These are phyloP conservation scores for Talaromyces sp. DNA, from an alignment of 2,329 filamentous ascomycete genomes.

Conservation along the genomic window DNA sequence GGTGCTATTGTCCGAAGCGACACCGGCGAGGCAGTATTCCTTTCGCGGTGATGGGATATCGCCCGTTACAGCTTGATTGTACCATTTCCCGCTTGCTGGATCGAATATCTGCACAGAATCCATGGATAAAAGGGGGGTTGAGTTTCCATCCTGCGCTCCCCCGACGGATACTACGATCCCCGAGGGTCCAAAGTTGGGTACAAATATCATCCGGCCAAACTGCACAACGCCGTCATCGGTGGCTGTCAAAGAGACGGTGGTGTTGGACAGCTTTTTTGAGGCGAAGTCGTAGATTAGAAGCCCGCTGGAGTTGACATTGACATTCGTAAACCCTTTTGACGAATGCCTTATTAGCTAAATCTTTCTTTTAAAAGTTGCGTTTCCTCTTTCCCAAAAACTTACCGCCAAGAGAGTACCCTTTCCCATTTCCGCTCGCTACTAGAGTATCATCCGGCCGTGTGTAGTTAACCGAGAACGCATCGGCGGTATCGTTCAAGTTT, in stretches of 20 bases:
- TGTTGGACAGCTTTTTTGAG: not conserved
- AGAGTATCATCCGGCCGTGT: not conserved
- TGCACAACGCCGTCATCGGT: not conserved
- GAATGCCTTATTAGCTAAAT: not conserved
- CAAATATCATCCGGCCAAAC: not conserved
- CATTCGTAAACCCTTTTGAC: not conserved
- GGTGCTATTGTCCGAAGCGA: not conserved
- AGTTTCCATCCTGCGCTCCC: not conserved
- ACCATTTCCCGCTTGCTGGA: not conserved
- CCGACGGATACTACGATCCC: not conserved
- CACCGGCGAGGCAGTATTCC: not conserved
- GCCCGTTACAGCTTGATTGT: not conserved
- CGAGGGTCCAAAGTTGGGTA: not conserved
- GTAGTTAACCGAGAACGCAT: not conserved
- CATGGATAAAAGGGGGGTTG: not conserved
- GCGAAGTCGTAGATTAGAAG: not conserved
- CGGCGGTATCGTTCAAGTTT: not conserved
- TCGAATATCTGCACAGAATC: constrained; percentile 1
- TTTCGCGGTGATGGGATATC: not conserved
- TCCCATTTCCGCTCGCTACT: not conserved
- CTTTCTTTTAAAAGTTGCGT: not conserved
- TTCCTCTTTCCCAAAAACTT: not conserved
- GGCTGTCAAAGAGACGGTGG: not conserved
- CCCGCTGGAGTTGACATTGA: not conserved
- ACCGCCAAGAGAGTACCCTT: not conserved